Conservation (phyloP, 768 basidiomycete species). For the Tephrocybe sp. region DNA sequence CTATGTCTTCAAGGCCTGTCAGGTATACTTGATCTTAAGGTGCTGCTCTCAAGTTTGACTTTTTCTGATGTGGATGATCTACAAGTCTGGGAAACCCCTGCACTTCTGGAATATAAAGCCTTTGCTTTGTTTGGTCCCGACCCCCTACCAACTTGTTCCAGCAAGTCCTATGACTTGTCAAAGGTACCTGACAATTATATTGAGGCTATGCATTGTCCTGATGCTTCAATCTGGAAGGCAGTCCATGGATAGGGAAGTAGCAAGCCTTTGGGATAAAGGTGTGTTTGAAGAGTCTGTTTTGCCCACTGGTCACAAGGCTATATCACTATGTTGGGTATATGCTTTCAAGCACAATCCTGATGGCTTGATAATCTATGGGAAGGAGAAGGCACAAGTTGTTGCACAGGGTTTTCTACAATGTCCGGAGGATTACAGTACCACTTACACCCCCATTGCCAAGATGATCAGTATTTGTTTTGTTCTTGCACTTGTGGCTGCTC, state of each 20-base stretch:
- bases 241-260: constrained; percentile 25
- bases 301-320: constrained; percentile 25
- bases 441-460: constrained; percentile 30
- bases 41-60: too few relatives aligned
- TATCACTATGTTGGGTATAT: constrained; percentile 35
- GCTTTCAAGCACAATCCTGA: constrained; percentile 35
- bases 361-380: constrained; percentile 28
- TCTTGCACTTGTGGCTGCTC: too few relatives aligned
- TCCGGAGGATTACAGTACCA: constrained; percentile 34
- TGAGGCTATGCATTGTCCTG: constrained; percentile 19
- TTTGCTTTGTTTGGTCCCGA: neutral
- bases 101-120: neutral
- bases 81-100: neutral
- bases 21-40: constrained; percentile 3
- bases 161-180: neutral
- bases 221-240: constrained; percentile 20
- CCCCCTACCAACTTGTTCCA: neutral
- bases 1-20: neutral
- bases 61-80: neutral
- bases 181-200: constrained; percentile 18
- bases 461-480: constrained; percentile 19
- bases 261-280: constrained; percentile 16
- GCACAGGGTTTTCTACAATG: constrained; percentile 25
- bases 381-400: constrained; percentile 28
- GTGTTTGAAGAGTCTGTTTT: constrained; percentile 26